Evolutionary conservation across 306 rosid genomes (phyloP), one percentile per base, ranked within the genome.

Genomic region (Cotoneaster glaucophyllus): DNA sequence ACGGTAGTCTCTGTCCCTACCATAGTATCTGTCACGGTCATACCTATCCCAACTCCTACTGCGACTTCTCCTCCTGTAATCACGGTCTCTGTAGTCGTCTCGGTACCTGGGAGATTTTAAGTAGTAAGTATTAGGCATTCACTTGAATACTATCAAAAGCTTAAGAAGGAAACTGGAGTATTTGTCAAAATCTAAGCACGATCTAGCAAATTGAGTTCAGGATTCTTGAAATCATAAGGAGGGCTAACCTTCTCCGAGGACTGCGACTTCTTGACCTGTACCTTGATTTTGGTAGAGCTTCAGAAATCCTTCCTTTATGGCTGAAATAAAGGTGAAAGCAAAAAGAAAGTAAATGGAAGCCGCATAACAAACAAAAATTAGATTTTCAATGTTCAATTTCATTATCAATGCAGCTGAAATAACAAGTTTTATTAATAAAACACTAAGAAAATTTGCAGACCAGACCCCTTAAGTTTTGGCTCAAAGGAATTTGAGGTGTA

Each of bases 221-320:
- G 68, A 8, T 15, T 11, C 68, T 17, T 31, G 5, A 15, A 64
- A 64, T 13, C 15, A 61, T 63, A 64, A 24, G 31, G 14, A 67
- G 44, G 62, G 59, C 80, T 29, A 8, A 89, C 98, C 96, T 83
- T 77, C 78, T 88, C 79, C 63, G 83, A 70, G 98, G 98, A 82
- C 97, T 93, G 74, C 92, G 92, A 80, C 97, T 91, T 88, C 96
- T 82, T 70, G 98, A 91, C 75, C 81, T 77, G 72, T 85, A 2
- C 64, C 57, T 90, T 13, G 97, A 73, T 78, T 74, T 88, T 3
- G 89, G 84, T 64, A 74, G 45, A 18, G 85, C 17, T 79, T 91
- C 98, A 69, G 78, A 84, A 66, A 91, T 82, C 86, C 90, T 88
- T 83, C 98, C 98, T 79, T 93, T 93, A 72, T 89, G 90, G 64